These are phyloP conservation scores for Kluyveromyces sp. DNA, from an alignment of 1,139 yeast genomes.

Conservation along the genomic window DNA sequence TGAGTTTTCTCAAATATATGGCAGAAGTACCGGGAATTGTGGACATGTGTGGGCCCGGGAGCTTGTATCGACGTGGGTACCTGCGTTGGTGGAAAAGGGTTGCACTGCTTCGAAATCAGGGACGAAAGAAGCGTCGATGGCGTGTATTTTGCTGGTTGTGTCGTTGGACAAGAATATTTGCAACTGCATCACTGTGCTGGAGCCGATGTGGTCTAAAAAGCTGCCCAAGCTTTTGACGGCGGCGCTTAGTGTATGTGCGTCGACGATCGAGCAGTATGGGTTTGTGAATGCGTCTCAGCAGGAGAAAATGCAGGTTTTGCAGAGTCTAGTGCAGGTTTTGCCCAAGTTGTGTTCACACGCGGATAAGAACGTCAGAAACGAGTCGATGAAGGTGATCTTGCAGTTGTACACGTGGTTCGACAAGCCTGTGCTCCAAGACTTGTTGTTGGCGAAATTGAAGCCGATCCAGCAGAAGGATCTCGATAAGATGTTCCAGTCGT, in stretches of 20 bases:
- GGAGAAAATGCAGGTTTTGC: slow-evolving; percentile 37
- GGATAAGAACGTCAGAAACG: slow-evolving; percentile 79
- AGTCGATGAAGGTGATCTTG: slow-evolving; percentile 61
- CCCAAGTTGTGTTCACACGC: slow-evolving; percentile 78
- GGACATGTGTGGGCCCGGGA: slow-evolving; percentile 37
- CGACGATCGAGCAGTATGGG: slow-evolving; percentile 62
- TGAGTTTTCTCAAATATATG: slow-evolving; percentile 53
- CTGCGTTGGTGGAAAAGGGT: slow-evolving; percentile 63
- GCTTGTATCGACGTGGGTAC: slow-evolving; percentile 41
- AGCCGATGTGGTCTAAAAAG: slow-evolving; percentile 54
- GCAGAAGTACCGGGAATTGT: slow-evolving; percentile 5
- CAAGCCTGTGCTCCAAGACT: slow-evolving; percentile 43
- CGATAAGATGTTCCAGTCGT: slow-evolving; percentile 55
- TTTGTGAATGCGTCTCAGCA: slow-evolving; percentile 58
- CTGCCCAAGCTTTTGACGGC: slow-evolving; percentile 78
- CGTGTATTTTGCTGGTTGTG: slow-evolving; percentile 52
- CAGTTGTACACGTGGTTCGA: slow-evolving; percentile 77
- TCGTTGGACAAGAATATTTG: slow-evolving; percentile 63
- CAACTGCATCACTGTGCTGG: slow-evolving; percentile 52
- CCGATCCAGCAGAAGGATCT: slow-evolving; percentile 91
- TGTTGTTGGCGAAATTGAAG: slow-evolving; percentile 65
- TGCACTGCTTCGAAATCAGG: slow-evolving; percentile 67
- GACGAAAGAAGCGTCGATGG: slow-evolving; percentile 60
- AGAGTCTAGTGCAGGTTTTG: slow-evolving; percentile 34
- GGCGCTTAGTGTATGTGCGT: slow-evolving; percentile 47